A percentile compares a stretch with the other conserved stretches of the same genome.
These are phyloP conservation scores for Pythium monospermum DNA, from an alignment of 352 stramenopile genomes.

Conservation along the genomic window DNA sequence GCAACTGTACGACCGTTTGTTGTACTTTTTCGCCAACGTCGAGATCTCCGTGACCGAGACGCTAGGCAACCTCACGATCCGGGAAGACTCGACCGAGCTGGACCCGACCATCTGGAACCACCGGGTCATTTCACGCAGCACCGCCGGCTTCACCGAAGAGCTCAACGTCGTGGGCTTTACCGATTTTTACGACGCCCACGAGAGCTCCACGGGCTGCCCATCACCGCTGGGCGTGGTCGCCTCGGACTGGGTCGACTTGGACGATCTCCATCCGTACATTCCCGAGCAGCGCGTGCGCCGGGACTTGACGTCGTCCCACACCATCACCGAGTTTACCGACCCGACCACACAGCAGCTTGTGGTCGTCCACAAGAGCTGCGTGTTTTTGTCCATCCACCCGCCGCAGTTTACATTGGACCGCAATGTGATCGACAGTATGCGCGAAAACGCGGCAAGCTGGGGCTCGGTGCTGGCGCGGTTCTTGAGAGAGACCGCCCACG, in stretches of 20 bases:
- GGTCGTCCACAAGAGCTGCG: slow-evolving; percentile 16
- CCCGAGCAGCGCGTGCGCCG: slow-evolving; percentile 32
- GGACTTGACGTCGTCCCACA: slow-evolving; percentile 27
- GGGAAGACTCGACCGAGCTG: slow-evolving; percentile 29
- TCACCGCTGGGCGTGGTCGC: slow-evolving; percentile 27
- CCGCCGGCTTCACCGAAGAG: slow-evolving; percentile 26
- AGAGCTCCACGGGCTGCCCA: not conserved
- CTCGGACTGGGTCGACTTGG: slow-evolving; percentile 39
- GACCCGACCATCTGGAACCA: slow-evolving; percentile 25
- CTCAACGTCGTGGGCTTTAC: slow-evolving; percentile 31
- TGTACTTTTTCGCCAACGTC: slow-evolving; percentile 29
- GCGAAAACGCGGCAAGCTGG: slow-evolving; percentile 9
- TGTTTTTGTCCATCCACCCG: slow-evolving; percentile 9
- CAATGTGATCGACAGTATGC: slow-evolving; percentile 2
- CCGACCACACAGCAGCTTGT: slow-evolving; percentile 9
- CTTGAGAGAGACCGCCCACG: slow-evolving; percentile 11
- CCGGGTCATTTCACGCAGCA: slow-evolving; percentile 25
- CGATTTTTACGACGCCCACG: slow-evolving; percentile 7
- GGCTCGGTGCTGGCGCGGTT: slow-evolving; percentile 1
- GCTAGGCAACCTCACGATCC: slow-evolving; percentile 33
- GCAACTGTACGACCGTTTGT: slow-evolving; percentile 28
- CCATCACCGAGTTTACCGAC: slow-evolving; percentile 4
- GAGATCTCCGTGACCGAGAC: slow-evolving; percentile 38
- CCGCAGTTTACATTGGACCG: slow-evolving; percentile 9
- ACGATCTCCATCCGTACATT: slow-evolving; percentile 43